phyloP scores from a whole-genome alignment of 1,284 basidiomycete genomes.

The Apiotrichum laibachii region DNA sequence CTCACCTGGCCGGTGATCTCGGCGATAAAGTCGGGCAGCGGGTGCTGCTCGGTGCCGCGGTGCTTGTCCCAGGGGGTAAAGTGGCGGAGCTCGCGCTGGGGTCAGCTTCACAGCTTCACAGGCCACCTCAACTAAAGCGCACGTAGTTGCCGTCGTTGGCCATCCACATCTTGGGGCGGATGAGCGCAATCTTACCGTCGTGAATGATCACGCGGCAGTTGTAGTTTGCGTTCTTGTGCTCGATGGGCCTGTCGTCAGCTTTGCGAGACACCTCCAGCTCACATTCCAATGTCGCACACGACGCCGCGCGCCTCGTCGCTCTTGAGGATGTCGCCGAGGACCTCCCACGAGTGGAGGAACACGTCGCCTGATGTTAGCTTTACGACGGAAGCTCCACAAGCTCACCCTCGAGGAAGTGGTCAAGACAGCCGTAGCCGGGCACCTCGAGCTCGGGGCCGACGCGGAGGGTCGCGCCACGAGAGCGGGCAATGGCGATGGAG shows the following conservation, averaged over 20 bases:
- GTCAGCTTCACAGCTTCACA: conserved; percentile 3
- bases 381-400: background rate
- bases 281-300: conserved; percentile 93
- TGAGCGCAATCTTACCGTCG: conserved; percentile 80
- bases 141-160: conserved; percentile 96
- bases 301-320: conserved; percentile 73
- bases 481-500: conserved; percentile 85
- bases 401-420: conserved; percentile 64
- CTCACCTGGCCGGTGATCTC: conserved; percentile 81
- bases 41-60: conserved; percentile 81
- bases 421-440: conserved; percentile 90
- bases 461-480: conserved; percentile 80
- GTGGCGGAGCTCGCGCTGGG: conserved; percentile 78
- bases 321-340: conserved; percentile 78
- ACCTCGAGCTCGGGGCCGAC: conserved; percentile 99
- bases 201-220: conserved; percentile 91
- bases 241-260: conserved; percentile 68
- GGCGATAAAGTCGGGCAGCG: conserved; percentile 80
- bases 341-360: conserved; percentile 93
- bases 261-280: conserved; percentile 39
- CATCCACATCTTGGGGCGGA: conserved; percentile 99
- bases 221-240: conserved; percentile 96
- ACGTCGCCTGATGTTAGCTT: conserved; percentile 68
- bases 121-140: conserved; percentile 11
- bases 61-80: conserved; percentile 95